These are phyloP conservation scores for Mollisia scopiformis DNA, from an alignment of 2,329 filamentous ascomycete species.

Conservation along the genomic window DNA sequence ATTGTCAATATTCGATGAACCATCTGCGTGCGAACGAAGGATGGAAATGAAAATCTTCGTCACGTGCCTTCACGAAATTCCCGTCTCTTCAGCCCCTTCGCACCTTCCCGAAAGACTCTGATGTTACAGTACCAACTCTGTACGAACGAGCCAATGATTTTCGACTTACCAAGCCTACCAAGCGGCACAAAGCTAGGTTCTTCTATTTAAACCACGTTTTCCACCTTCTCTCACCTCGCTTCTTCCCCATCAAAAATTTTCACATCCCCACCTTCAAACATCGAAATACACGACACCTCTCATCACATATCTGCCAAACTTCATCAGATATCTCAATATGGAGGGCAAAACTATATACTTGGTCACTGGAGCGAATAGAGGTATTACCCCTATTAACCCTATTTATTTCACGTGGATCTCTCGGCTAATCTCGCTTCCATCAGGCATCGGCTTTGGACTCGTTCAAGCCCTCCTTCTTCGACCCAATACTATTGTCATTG, in stretches of 20 bases:
- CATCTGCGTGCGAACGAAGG: not conserved
- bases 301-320: not conserved
- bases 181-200: not conserved
- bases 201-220: slow-evolving; percentile 4
- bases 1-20: too few relatives aligned
- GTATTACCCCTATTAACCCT: slow-evolving; percentile 24
- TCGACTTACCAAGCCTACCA: not conserved
- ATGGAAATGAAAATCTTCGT: too few relatives aligned
- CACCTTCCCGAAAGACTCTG: not conserved
- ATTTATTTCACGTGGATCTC: slow-evolving; percentile 14
- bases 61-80: too few relatives aligned
- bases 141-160: not conserved
- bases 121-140: not conserved
- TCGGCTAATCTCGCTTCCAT: slow-evolving; percentile 3
- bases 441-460: slow-evolving; percentile 39
- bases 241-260: slow-evolving; percentile 7
- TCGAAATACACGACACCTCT: not conserved
- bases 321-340: slow-evolving; percentile 14
- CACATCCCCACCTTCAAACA: not conserved
- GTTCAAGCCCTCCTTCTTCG: slow-evolving; percentile 39
- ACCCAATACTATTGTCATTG: slow-evolving; percentile 44
- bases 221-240: slow-evolving; percentile 5
- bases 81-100: not conserved
- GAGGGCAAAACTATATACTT: slow-evolving; percentile 22
- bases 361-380: slow-evolving; percentile 35